phyloP scores from a whole-genome alignment of 2,329 filamentous ascomycete species.

The Colletotrichum godetiae region DNA sequence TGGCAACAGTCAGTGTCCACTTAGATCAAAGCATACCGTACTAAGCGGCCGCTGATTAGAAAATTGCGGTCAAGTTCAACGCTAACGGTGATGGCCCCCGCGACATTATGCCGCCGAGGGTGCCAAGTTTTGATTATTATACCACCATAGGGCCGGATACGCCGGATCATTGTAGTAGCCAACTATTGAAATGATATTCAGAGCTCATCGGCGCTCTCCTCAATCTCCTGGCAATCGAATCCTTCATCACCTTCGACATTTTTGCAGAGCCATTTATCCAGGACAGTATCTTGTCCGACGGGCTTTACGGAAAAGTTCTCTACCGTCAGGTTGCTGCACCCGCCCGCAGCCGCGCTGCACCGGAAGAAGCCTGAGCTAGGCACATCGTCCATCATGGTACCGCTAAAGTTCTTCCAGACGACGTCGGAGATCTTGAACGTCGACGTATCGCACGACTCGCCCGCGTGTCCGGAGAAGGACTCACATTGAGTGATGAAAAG shows the following conservation, averaged over 20 bases:
- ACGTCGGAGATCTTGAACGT: slow-evolving; percentile 45
- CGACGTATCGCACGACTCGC: slow-evolving; percentile 48
- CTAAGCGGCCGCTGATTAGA: neutral
- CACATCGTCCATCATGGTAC: slow-evolving; percentile 43
- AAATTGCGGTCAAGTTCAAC: neutral
- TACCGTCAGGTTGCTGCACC: slow-evolving; percentile 44
- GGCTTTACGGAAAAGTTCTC: slow-evolving; percentile 39
- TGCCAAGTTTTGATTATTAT: no score
- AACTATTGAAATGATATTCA: neutral
- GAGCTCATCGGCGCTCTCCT: slow-evolving; percentile 16
- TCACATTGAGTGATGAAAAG: slow-evolving; percentile 50
- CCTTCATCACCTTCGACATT: slow-evolving; percentile 41
- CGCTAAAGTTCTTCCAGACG: slow-evolving; percentile 42
- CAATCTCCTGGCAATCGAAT: slow-evolving; percentile 39
- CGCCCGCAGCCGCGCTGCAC: slow-evolving; percentile 45
- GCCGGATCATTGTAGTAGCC: slow-evolving; percentile 1
- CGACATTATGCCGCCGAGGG: neutral
- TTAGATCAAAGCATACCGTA: slow-evolving; percentile 6
- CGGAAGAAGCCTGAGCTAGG: slow-evolving; percentile 43
- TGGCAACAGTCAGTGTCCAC: slow-evolving; percentile 4
- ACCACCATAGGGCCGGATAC: slow-evolving; percentile 1
- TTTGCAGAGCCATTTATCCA: slow-evolving; percentile 42
- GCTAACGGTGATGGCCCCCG: neutral
- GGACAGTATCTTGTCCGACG: slow-evolving; percentile 27
- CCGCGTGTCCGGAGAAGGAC: slow-evolving; percentile 46